Base-by-base conservation (phyloP, 2,329 filamentous ascomycete genomes). In the Venturia asperata region DNA sequence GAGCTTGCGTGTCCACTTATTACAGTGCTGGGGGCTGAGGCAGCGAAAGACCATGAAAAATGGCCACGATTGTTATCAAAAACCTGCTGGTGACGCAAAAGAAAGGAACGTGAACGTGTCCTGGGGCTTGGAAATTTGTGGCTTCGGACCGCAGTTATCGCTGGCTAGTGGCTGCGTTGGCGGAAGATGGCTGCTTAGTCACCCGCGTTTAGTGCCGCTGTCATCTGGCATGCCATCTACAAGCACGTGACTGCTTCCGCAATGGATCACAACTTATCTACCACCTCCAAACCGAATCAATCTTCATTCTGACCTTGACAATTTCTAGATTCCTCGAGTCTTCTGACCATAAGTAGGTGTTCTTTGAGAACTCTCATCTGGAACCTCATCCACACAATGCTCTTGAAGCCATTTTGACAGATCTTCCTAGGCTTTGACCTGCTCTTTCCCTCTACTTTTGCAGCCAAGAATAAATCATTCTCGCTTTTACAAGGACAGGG, bases 271-370 rank as follows among this genome's bases (percentile, higher is more conserved):
- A n/a, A n/a, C n/a, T n/a, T n/a, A n/a, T n/a, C n/a, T n/a, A n/a
- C n/a, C n/a, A n/a, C n/a, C n/a, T n/a, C n/a, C n/a, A n/a, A n/a
- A n/a, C n/a, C n/a, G n/a, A n/a, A n/a, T n/a, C n/a, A 34, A 77
- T 73, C 68, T 78, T 81, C 77, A 83, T 82, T 3, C 82, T 78
- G 42, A 78, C 78, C 3, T 68, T 70, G 3, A 37, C 21, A 17
- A 39, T 65, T 10, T 62, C 63, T 5, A 7, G 11, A 2, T 66
- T 64, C 5, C 9, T 45, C 1, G 71, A 19, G 1, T 65, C 55
- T 4, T 62, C 47, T 4, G 71, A 71, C 1, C 63, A 58, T 64
- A 67, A 71, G 62, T 73, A 45, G 67, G 78, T 64, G 49, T 62
- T 34, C 24, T 62, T 45, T 3, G 78, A 63, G 5, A 83, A 73